Evolutionary conservation across 2,329 filamentous ascomycete species (phyloP).

Genomic region (Epichloe brachyelytri): DNA sequence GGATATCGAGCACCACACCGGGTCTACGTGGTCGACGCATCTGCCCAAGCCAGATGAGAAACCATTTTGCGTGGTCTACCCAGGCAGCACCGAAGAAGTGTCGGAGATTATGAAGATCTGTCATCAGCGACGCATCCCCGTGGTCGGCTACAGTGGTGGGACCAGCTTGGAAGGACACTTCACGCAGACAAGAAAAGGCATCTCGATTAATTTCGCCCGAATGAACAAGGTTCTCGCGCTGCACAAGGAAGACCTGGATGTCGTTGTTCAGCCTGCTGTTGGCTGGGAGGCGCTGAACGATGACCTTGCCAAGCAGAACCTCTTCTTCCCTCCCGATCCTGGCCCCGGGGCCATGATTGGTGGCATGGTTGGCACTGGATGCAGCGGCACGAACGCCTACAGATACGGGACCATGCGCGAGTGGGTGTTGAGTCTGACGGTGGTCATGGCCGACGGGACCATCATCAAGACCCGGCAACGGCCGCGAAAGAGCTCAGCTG

Average conservation of each 20-base stretch:
- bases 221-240: constrained; percentile 73
- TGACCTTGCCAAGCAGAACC: constrained; percentile 53
- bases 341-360: constrained; percentile 88
- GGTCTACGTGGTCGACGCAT: constrained; percentile 52
- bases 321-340: constrained; percentile 89
- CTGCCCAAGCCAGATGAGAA: constrained; percentile 32
- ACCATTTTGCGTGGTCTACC: constrained; percentile 63
- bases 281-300: constrained; percentile 84
- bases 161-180: constrained; percentile 87
- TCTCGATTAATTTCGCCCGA: constrained; percentile 73
- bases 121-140: constrained; percentile 66
- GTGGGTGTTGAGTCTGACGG: constrained; percentile 78
- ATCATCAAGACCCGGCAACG: constrained; percentile 80
- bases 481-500: constrained; percentile 78
- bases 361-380: constrained; percentile 67
- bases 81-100: constrained; percentile 67
- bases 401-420: constrained; percentile 91
- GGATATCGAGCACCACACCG: constrained; percentile 44
- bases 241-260: constrained; percentile 66
- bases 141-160: constrained; percentile 77
- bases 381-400: constrained; percentile 77
- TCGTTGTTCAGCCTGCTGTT: constrained; percentile 66
- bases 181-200: constrained; percentile 66
- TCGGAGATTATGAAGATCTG: constrained; percentile 82
- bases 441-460: constrained; percentile 82